A percentile compares a stretch with the other conserved stretches of the same genome.
phyloP scores from a whole-genome alignment of 345 rosid genomes.

The Eutrema japonicum region DNA sequence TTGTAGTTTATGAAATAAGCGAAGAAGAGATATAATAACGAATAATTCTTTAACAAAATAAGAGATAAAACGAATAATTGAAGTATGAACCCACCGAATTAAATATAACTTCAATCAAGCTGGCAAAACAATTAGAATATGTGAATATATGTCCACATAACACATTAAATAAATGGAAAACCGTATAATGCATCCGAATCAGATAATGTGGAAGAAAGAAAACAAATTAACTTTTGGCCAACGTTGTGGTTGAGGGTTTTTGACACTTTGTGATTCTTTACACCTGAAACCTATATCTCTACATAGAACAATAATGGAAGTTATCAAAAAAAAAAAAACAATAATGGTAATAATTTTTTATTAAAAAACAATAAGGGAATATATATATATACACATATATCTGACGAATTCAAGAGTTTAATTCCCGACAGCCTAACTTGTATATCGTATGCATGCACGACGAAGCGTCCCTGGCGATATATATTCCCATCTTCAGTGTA shows the following conservation, averaged over 20 bases:
- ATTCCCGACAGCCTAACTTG: slow-evolving; percentile 34
- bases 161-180: slow-evolving; percentile 27
- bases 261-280: slow-evolving; percentile 39
- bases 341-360: slow-evolving; percentile 15
- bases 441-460: slow-evolving; percentile 21
- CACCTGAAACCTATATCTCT: slow-evolving; percentile 35
- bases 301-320: slow-evolving; percentile 3
- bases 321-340: neutral
- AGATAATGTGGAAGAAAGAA: slow-evolving; percentile 39
- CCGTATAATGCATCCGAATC: slow-evolving; percentile 42
- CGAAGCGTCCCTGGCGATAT: slow-evolving; percentile 11
- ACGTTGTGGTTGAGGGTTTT: slow-evolving; percentile 36
- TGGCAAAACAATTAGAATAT: slow-evolving; percentile 7
- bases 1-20: slow-evolving; percentile 17
- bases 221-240: slow-evolving; percentile 45
- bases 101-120: slow-evolving; percentile 19
- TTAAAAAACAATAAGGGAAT: slow-evolving; percentile 12
- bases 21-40: neutral
- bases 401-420: slow-evolving; percentile 24
- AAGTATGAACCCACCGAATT: slow-evolving; percentile 15
- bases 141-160: slow-evolving; percentile 31
- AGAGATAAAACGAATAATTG: slow-evolving; percentile 27
- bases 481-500: slow-evolving; percentile 33
- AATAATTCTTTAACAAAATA: too few species aligned
- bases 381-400: slow-evolving; percentile 5